phyloP scores from a whole-genome alignment of 1,139 yeast species.

The Tardiomyces depauwii region DNA sequence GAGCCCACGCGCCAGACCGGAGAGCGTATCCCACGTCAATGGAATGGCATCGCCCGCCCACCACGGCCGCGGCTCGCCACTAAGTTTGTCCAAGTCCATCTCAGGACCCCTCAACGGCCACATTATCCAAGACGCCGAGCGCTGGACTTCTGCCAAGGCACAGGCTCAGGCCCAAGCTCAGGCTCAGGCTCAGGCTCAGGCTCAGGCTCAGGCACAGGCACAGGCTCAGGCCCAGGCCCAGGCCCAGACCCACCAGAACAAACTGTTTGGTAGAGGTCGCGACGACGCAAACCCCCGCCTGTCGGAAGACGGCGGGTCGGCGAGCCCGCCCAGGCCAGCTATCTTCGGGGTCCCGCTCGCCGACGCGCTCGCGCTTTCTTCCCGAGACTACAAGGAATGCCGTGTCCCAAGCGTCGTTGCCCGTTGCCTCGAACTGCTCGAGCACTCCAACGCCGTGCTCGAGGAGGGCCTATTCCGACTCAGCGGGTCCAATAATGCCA shows the following conservation, averaged over 20 bases:
- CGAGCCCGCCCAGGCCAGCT: not conserved
- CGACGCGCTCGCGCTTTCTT: conserved; percentile 41
- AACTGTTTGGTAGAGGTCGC: not conserved
- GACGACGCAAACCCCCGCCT: too few relatives aligned
- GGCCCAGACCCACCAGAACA: too few relatives aligned
- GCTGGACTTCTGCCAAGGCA: not conserved
- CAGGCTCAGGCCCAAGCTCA: not conserved
- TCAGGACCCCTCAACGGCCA: not conserved
- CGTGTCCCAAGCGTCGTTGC: conserved; percentile 66
- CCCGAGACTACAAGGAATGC: conserved; percentile 24
- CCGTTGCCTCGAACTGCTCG: conserved; percentile 63
- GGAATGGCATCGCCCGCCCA: not conserved
- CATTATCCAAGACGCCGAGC: not conserved
- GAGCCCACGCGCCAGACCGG: too few relatives aligned
- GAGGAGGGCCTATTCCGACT: conserved; percentile 89
- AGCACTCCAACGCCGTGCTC: conserved; percentile 55
- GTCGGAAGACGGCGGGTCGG: too few relatives aligned
- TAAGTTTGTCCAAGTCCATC: not conserved
- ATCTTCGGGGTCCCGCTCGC: conserved; percentile 60
- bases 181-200: not conserved
- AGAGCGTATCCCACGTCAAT: too few relatives aligned
- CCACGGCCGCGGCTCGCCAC: not conserved
- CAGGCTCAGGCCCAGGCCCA: too few relatives aligned
- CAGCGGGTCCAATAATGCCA: conserved; percentile 79
- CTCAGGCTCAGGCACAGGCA: too few relatives aligned